These are phyloP conservation scores for Zea luxurians DNA, from an alignment of 176 grass and related monocot species.

Conservation along the genomic window DNA sequence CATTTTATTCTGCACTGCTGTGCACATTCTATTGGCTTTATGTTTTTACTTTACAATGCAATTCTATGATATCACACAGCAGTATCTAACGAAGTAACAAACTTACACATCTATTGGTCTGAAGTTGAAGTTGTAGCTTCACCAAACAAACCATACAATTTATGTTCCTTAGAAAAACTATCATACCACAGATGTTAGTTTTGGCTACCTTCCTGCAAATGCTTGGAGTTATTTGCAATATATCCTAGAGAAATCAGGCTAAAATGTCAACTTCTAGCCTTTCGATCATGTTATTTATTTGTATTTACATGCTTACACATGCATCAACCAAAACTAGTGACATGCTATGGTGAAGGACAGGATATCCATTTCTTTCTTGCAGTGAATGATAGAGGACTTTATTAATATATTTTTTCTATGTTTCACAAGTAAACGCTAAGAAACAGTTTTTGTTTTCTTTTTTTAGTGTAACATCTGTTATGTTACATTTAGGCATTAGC, in stretches of 20 bases:
- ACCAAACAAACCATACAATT: background rate
- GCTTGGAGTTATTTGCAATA: constrained; percentile 21
- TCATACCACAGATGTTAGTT: constrained; percentile 18
- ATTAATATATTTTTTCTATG: background rate
- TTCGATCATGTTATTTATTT: constrained; percentile 3
- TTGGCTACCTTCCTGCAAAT: constrained; percentile 11
- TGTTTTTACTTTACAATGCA: background rate
- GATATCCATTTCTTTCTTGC: constrained; percentile 11
- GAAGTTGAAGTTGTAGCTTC: background rate
- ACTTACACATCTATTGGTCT: constrained; percentile 6
- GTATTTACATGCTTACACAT: constrained; percentile 11
- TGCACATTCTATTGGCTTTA: background rate
- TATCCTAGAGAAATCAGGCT: constrained; percentile 17
- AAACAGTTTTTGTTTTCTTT: background rate
- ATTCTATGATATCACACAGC: background rate
- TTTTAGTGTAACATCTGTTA: background rate
- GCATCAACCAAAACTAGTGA: background rate
- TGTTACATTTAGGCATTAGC: background rate
- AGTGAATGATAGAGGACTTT: background rate
- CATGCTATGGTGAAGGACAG: constrained; percentile 5
- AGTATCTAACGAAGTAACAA: constrained; percentile 8
- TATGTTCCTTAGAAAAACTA: background rate
- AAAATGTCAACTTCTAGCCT: constrained; percentile 9
- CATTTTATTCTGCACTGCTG: constrained; percentile 3
- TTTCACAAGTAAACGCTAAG: background rate